These are phyloP conservation scores for Diutina rugosa DNA, from an alignment of 1,139 yeast species.

Conservation along the genomic window DNA sequence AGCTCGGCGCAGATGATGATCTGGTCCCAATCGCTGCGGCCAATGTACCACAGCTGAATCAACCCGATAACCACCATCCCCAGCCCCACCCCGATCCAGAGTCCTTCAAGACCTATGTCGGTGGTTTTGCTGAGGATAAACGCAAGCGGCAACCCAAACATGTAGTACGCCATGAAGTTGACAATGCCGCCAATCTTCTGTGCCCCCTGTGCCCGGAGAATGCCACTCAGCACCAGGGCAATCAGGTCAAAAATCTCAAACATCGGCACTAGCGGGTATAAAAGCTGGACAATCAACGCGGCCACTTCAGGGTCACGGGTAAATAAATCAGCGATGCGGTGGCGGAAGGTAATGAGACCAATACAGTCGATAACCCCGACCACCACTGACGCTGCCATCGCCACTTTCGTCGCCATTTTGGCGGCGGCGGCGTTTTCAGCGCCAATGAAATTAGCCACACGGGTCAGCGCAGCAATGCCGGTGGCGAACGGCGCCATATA, in stretches of 20 bases:
- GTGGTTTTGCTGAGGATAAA: constrained; percentile 44
- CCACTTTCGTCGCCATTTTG: constrained; percentile 49
- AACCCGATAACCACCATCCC: constrained; percentile 64
- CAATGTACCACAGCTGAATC: constrained; percentile 34
- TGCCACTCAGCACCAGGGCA: constrained; percentile 76
- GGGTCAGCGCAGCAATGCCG: constrained; percentile 74
- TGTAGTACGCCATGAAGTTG: constrained; percentile 66
- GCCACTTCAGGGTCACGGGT: constrained; percentile 60
- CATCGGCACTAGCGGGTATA: constrained; percentile 58
- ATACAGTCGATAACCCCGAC: constrained; percentile 48
- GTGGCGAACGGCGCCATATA: constrained; percentile 90
- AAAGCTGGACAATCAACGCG: constrained; percentile 28
- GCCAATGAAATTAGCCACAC: constrained; percentile 83
- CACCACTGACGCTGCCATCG: constrained; percentile 42
- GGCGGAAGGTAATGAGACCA: constrained; percentile 37
- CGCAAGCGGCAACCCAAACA: constrained; percentile 50
- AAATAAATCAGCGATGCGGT: constrained; percentile 50
- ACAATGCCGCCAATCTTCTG: constrained; percentile 76
- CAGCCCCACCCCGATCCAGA: constrained; percentile 81
- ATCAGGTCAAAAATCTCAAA: constrained; percentile 71
- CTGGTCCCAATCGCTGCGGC: constrained; percentile 30
- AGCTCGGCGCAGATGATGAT: constrained; percentile 13
- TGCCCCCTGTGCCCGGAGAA: constrained; percentile 75
- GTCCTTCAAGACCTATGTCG: constrained; percentile 46
- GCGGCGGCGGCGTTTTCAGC: constrained; percentile 57